Evolutionary conservation across 2,329 filamentous ascomycete species (phyloP).

Genomic region (Penicillium sp.): DNA sequence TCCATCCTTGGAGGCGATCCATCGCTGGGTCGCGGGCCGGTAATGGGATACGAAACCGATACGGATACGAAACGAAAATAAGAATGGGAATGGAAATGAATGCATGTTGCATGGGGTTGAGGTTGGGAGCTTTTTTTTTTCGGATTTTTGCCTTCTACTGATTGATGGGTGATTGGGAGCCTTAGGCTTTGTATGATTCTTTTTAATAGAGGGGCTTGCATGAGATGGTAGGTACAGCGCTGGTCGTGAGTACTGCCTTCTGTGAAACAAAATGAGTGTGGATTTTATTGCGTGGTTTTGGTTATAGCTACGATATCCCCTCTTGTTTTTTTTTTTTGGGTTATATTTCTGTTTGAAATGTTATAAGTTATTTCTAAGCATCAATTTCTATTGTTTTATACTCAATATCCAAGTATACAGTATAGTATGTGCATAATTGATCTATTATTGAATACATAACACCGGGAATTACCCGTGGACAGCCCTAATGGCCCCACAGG

Average conservation of each 20-base stretch:
- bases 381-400: background rate
- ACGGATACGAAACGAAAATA: background rate
- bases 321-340: constrained; percentile 9
- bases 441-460: too few species aligned
- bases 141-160: background rate
- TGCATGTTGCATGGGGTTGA: constrained; percentile 5
- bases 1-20: constrained; percentile 55
- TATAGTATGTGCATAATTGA: background rate
- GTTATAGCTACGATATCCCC: constrained; percentile 26
- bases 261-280: constrained; percentile 6
- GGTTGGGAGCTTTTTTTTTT: background rate
- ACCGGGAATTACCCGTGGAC: too few species aligned
- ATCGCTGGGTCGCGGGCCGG: constrained; percentile 45
- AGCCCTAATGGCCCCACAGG: constrained; percentile 5
- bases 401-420: background rate
- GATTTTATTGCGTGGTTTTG: constrained; percentile 13
- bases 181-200: constrained; percentile 6
- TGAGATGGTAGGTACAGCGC: constrained; percentile 15
- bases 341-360: background rate
- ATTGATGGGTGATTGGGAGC: background rate
- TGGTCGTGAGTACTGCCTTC: constrained; percentile 15
- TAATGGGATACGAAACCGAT: constrained; percentile 11
- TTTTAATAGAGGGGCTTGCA: constrained; percentile 5
- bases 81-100: constrained; percentile 2
- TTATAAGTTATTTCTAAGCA: background rate